Evolutionary conservation across 768 basidiomycete species (phyloP), one percentile per base, ranked within the genome.

Genomic region (Phanerochaete sordida): DNA sequence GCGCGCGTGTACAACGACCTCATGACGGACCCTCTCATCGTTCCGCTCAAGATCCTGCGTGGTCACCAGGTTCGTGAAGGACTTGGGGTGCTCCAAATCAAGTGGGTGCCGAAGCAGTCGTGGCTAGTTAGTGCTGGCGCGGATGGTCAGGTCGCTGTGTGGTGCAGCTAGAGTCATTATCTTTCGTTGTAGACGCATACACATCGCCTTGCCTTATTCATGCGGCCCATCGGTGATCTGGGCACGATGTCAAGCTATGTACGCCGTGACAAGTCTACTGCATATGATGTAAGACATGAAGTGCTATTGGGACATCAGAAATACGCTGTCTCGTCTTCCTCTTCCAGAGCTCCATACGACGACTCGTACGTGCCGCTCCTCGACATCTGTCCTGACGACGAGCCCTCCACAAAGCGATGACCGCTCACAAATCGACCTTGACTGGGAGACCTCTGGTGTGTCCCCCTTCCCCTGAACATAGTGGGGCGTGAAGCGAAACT

Each of bases 1-100:
- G 84, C 90, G 31, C 85, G 95, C 62, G 91, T 98, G 47, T 98
- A 91, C 76, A 90, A 85, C 68, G 97, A 99, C 73, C 81, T 98
- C 48, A 90, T 97, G 86, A 95, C 92, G 47, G 96, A 99, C 74
- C 96, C 97, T 31, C 79, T 98, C 60, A 98, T 99, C 67, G 96
- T 99, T 1, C 97, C 97, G 21, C 78, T 99, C 68, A 98, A 98
- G 76, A 96, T 98, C 55, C 80, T 99, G 48, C 81, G 91, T 33
- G 97, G 95, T n/a, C 97, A 98, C 73, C 78, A 83, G 47, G 76
- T 98, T 56, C 83, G 76, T 61, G 93, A 95, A 30, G 91, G 90
- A 1, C 81, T 98, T 24, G 97, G 97, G 39, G 95, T 98, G 56
- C 79, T 98, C 60, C 91, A 94, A 69, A 78, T 95, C 59, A 86